Conservation (phyloP, 2,329 filamentous ascomycete species). For the Ophiostoma triangulosporum region DNA sequence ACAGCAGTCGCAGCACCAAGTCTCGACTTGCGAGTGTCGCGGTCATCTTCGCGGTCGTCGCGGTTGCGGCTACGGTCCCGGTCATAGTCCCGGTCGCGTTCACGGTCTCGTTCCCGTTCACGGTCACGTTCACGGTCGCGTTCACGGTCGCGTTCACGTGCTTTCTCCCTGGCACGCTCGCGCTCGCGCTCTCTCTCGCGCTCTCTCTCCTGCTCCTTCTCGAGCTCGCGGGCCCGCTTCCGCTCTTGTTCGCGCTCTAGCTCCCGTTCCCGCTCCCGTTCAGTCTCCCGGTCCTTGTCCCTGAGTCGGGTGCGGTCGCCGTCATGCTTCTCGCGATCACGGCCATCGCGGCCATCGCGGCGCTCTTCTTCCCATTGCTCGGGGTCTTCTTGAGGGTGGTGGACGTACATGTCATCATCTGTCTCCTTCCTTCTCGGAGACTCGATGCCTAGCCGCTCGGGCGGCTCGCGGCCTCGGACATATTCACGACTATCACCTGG, state of each 20-base stretch:
- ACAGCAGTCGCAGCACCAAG: constrained; percentile 9
- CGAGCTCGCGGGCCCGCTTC: constrained; percentile 7
- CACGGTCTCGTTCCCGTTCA: constrained; percentile 7
- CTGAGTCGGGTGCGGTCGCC: not conserved
- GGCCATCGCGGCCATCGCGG: not conserved
- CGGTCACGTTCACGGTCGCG: constrained; percentile 10
- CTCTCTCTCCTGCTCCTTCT: not conserved
- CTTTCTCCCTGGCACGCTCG: not conserved
- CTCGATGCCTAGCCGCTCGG: constrained; percentile 8
- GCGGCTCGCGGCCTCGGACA: constrained; percentile 1
- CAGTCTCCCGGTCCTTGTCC: constrained; percentile 9
- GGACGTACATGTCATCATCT: constrained; percentile 11
- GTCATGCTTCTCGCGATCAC: constrained; percentile 1
- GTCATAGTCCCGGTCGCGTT: constrained; percentile 9
- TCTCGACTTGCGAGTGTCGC: constrained; percentile 16
- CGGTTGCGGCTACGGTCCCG: constrained; percentile 14
- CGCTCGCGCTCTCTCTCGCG: not conserved
- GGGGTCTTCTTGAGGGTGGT: constrained; percentile 9
- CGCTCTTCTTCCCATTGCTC: constrained; percentile 8
- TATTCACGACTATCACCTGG: constrained; percentile 1
- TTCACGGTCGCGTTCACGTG: constrained; percentile 1
- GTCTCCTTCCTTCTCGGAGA: constrained; percentile 4
- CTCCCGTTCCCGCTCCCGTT: constrained; percentile 10
- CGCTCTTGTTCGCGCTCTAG: constrained; percentile 11
- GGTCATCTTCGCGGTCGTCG: constrained; percentile 20